Conservation (phyloP, 2,329 filamentous ascomycete species). For the Fusarium sp. region DNA sequence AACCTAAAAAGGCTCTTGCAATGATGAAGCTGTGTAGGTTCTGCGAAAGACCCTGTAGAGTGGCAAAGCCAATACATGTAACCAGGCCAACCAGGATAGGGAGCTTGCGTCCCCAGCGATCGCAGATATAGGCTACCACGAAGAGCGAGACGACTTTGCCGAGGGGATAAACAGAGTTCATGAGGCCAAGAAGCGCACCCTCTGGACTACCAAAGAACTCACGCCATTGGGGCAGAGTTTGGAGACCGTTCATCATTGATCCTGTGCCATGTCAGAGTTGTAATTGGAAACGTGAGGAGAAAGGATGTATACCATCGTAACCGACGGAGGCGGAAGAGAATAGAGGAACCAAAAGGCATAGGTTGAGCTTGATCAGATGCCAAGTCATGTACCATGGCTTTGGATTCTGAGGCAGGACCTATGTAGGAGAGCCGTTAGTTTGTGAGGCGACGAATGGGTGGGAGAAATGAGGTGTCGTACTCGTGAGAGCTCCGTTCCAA, state of each 20-base stretch:
- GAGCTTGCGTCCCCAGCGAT: constrained; percentile 51
- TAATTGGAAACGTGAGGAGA: rapidly evolving
- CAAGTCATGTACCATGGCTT: neutral
- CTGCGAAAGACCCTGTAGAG: constrained; percentile 44
- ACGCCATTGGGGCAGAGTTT: constrained; percentile 53
- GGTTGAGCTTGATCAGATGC: neutral
- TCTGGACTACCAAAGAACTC: constrained; percentile 50
- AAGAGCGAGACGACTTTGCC: constrained; percentile 51
- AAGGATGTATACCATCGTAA: neutral
- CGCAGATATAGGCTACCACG: constrained; percentile 49
- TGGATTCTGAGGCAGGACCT: neutral
- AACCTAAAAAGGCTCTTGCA: constrained; percentile 45
- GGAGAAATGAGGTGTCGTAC: neutral
- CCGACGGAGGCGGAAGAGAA: neutral
- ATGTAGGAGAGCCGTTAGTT: rapidly evolving
- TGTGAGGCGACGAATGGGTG: rapidly evolving
- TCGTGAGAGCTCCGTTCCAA: neutral
- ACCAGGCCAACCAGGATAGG: constrained; percentile 49
- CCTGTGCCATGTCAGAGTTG: constrained; percentile 15
- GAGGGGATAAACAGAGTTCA: constrained; percentile 49
- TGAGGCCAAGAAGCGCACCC: constrained; percentile 48
- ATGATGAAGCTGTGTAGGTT: constrained; percentile 43
- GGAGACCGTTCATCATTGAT: constrained; percentile 57
- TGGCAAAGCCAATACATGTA: constrained; percentile 42
- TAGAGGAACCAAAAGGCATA: neutral